Percentiles rank a stretch among this genome's conserved stretches.
Evolutionary conservation across 129 eudicot genomes (phyloP).

Genomic region (Solidago caesia): DNA sequence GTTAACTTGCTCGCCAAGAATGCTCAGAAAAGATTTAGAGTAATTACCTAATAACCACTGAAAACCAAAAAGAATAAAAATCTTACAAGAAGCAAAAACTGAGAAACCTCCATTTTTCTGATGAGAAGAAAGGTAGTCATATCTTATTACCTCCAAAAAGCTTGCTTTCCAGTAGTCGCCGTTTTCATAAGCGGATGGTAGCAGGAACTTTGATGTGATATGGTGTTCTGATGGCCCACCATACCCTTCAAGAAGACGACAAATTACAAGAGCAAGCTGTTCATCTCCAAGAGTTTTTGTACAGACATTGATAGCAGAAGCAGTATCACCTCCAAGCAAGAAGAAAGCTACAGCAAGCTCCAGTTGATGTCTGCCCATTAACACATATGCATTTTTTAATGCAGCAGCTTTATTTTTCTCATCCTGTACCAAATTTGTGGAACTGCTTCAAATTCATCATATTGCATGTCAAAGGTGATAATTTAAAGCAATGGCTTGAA

Average conservation of each 20-base stretch:
- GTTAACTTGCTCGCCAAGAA: conserved; percentile 58
- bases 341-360: conserved; percentile 97
- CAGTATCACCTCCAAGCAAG: conserved; percentile 93
- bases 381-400: conserved; percentile 91
- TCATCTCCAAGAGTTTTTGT: conserved; percentile 91
- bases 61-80: conserved; percentile 12
- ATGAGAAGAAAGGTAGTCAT: background rate
- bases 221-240: conserved; percentile 70
- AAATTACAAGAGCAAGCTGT: conserved; percentile 96
- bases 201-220: conserved; percentile 64
- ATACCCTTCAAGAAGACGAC: conserved; percentile 84
- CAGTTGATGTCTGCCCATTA: conserved; percentile 91
- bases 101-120: background rate
- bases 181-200: conserved; percentile 70
- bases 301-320: conserved; percentile 87
- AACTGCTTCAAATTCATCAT: background rate
- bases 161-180: conserved; percentile 87
- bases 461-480: conserved; percentile 7
- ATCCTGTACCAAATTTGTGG: conserved; percentile 50
- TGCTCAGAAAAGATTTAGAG: conserved; percentile 51
- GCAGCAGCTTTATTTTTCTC: conserved; percentile 98
- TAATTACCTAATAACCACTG: conserved; percentile 88
- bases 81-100: conserved; percentile 13
- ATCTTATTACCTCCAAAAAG: conserved; percentile 62
- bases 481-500: conserved; percentile 19